Conservation (phyloP, 139 green algal species). For the Gonium pectorale region DNA sequence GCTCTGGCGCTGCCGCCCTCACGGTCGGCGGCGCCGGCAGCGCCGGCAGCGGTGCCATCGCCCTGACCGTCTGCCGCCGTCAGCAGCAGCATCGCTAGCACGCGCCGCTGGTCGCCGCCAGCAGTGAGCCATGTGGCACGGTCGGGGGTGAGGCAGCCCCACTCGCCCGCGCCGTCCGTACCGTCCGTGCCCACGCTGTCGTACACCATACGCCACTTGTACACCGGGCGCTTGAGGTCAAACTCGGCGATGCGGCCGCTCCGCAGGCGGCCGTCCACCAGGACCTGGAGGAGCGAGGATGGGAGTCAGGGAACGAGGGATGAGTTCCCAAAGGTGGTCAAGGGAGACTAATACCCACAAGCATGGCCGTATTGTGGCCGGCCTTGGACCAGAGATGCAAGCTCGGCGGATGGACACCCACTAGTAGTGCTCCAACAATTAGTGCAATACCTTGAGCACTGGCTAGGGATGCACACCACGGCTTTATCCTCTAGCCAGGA, state of each 20-base stretch:
- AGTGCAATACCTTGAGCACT: too few species aligned
- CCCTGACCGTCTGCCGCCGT: neutral
- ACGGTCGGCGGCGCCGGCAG: neutral
- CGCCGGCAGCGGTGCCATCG: neutral
- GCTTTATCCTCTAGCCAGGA: too few species aligned
- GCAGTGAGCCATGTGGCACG: neutral
- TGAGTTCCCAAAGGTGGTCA: too few species aligned
- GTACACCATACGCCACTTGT: slow-evolving; percentile 17
- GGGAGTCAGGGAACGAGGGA: too few species aligned
- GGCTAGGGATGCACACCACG: too few species aligned
- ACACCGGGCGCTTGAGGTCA: neutral
- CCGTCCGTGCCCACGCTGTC: neutral
- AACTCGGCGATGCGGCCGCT: neutral
- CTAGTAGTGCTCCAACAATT: too few species aligned
- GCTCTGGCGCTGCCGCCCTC: neutral
- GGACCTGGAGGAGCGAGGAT: too few species aligned
- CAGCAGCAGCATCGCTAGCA: neutral
- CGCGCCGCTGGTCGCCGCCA: slow-evolving; percentile 25
- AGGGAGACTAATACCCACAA: too few species aligned
- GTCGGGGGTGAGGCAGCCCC: neutral
- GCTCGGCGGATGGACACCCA: too few species aligned
- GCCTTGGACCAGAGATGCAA: too few species aligned
- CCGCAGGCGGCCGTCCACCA: too few species aligned
- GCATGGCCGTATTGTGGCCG: too few species aligned
- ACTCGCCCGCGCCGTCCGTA: neutral